Conservation (phyloP, 73 alveolate species). For the Tetrahymena elliotti region DNA sequence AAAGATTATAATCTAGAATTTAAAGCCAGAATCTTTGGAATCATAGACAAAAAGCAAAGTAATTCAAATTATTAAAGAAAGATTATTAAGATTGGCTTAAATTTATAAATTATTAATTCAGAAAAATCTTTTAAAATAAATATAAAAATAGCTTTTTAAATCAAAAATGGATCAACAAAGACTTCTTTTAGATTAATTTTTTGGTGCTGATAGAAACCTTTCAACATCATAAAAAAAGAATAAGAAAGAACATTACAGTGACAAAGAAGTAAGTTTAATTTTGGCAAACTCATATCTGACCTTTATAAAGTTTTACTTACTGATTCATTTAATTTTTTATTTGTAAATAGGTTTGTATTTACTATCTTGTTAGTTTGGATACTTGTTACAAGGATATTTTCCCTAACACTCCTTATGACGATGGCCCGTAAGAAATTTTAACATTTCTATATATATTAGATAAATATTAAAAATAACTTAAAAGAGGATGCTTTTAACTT, state of each 20-base stretch:
- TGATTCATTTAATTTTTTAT: background rate
- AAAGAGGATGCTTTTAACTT: no score
- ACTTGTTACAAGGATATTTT: background rate
- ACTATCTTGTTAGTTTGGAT: background rate
- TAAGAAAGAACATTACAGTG: background rate
- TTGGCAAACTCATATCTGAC: background rate
- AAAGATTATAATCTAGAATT: background rate
- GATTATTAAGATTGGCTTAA: background rate
- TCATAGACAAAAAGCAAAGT: background rate
- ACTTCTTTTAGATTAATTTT: background rate
- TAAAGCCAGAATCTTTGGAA: background rate
- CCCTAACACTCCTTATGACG: background rate
- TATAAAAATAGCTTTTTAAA: background rate
- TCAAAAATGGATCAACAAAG: background rate
- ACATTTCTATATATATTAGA: background rate
- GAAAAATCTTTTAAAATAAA: background rate
- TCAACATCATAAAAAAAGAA: background rate
- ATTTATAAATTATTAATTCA: background rate
- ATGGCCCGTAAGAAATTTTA: background rate
- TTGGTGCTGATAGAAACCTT: background rate
- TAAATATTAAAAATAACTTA: no score
- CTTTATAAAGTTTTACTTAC: background rate
- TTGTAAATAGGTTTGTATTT: background rate
- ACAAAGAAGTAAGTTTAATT: background rate
- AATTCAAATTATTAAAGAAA: background rate